Evolutionary conservation across 768 basidiomycete genomes (phyloP).

Genomic region (Termitomyces sp.): DNA sequence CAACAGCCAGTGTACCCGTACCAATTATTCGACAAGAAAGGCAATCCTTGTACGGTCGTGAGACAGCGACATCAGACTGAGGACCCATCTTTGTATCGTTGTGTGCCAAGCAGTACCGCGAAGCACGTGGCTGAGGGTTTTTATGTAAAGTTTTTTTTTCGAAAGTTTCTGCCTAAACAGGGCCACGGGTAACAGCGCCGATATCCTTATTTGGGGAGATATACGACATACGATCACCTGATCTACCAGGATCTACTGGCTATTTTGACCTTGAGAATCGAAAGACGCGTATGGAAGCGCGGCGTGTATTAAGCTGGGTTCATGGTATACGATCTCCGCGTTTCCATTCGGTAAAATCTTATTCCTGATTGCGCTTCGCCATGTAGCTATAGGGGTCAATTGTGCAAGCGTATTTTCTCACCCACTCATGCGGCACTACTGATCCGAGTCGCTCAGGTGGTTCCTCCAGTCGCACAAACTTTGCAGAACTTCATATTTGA

Average conservation of each 20-base stretch:
- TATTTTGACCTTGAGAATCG: constrained; percentile 9
- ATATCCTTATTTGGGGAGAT: too few relatives aligned
- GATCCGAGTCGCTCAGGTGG: neutral
- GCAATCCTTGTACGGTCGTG: constrained; percentile 40
- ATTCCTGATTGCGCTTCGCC: neutral
- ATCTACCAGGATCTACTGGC: too few relatives aligned
- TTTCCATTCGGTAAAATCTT: neutral
- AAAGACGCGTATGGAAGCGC: constrained; percentile 2
- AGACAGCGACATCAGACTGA: neutral
- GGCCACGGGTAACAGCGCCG: too few relatives aligned
- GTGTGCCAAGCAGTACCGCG: too few relatives aligned
- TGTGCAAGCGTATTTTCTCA: neutral
- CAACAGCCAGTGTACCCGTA: constrained; percentile 53
- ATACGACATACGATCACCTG: too few relatives aligned
- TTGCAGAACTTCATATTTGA: neutral
- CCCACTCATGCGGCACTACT: neutral
- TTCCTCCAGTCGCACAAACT: neutral
- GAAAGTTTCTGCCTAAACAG: neutral
- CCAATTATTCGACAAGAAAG: constrained; percentile 68
- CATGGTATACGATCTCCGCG: too few relatives aligned
- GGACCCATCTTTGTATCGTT: too few relatives aligned
- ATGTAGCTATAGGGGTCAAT: neutral
- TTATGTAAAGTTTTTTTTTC: too few relatives aligned
- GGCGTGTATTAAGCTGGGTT: too few relatives aligned
- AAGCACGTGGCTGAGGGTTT: neutral